phyloP scores from a whole-genome alignment of 2,329 filamentous ascomycete species.

The Ampelomyces quisqualis region DNA sequence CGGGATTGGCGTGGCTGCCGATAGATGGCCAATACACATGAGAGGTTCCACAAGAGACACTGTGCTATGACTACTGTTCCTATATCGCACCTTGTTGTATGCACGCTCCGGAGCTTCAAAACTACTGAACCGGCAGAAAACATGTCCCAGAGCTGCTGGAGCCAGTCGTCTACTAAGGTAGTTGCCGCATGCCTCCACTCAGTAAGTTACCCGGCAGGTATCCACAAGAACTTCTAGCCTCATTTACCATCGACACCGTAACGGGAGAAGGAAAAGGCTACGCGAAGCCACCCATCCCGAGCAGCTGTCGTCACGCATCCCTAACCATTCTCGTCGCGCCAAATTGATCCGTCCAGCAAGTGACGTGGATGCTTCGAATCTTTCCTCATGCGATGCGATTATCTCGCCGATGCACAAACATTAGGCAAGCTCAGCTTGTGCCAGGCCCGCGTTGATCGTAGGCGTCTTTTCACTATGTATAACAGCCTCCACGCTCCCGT shows the following conservation, averaged over 20 bases:
- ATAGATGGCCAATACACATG: conserved; percentile 28
- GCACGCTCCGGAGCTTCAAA: conserved; percentile 26
- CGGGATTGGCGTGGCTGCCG: conserved; percentile 24
- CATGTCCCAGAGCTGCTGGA: conserved; percentile 23
- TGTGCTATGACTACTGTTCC: conserved; percentile 25
- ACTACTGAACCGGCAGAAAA: conserved; percentile 38
- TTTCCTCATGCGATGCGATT: conserved; percentile 37
- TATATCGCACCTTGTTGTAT: conserved; percentile 19
- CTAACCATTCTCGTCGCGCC: conserved; percentile 39
- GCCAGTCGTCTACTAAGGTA: too few species aligned
- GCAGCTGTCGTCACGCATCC: conserved; percentile 31
- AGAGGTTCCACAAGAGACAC: conserved; percentile 19
- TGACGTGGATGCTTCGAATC: conserved; percentile 38
- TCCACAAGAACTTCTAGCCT: conserved; percentile 39
- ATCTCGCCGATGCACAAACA: conserved; percentile 43
- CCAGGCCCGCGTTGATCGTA: conserved; percentile 31
- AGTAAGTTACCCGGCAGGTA: conserved; percentile 20
- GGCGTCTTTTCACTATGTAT: conserved; percentile 35
- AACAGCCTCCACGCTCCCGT: conserved; percentile 44
- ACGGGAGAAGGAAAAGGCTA: conserved; percentile 41
- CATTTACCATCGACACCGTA: conserved; percentile 32
- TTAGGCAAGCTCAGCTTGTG: conserved; percentile 32
- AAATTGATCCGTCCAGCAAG: conserved; percentile 43
- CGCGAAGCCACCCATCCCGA: conserved; percentile 33
- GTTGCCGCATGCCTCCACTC: conserved; percentile 12